phyloP scores from a whole-genome alignment of 805 yeast genomes.

The Candida manassasensis region DNA sequence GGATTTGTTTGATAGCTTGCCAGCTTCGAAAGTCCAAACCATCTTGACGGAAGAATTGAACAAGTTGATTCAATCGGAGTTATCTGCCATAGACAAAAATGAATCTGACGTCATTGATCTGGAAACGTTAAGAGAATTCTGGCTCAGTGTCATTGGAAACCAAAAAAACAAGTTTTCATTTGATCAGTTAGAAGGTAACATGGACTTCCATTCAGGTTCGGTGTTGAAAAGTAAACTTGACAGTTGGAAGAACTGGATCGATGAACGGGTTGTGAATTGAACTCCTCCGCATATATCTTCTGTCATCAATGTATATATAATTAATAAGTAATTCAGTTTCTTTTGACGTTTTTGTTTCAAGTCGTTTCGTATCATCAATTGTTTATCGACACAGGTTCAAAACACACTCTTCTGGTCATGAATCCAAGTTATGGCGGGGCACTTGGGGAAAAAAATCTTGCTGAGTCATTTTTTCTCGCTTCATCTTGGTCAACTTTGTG shows the following conservation, averaged over 20 bases:
- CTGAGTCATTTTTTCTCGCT: conserved; percentile 25
- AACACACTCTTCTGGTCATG: too few species aligned
- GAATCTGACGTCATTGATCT: conserved; percentile 35
- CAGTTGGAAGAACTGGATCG: conserved; percentile 75
- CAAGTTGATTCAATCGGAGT: conserved; percentile 44
- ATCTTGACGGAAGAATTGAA: conserved; percentile 63
- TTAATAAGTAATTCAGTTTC: too few species aligned
- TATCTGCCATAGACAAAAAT: conserved; percentile 32
- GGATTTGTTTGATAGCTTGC: conserved; percentile 81
- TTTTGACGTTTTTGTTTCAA: too few species aligned
- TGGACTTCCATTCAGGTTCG: conserved; percentile 71
- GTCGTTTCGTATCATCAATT: too few species aligned
- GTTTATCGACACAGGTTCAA: too few species aligned
- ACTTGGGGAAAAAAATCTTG: conserved; percentile 40
- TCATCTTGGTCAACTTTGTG: conserved; percentile 23
- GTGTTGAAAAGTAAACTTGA: conserved; percentile 51
- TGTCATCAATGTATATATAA: too few species aligned
- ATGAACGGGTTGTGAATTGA: conserved; percentile 60
- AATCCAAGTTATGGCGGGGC: conserved; percentile 12
- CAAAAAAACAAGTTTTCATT: conserved; percentile 50
- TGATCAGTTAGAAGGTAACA: conserved; percentile 64
- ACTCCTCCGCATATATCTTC: too few species aligned
- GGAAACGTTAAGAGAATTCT: conserved; percentile 44
- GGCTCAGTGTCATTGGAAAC: conserved; percentile 34
- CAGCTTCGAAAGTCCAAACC: conserved; percentile 54